These are phyloP conservation scores for Gymnopilus junonius DNA, from an alignment of 768 basidiomycete genomes.

Conservation along the genomic window DNA sequence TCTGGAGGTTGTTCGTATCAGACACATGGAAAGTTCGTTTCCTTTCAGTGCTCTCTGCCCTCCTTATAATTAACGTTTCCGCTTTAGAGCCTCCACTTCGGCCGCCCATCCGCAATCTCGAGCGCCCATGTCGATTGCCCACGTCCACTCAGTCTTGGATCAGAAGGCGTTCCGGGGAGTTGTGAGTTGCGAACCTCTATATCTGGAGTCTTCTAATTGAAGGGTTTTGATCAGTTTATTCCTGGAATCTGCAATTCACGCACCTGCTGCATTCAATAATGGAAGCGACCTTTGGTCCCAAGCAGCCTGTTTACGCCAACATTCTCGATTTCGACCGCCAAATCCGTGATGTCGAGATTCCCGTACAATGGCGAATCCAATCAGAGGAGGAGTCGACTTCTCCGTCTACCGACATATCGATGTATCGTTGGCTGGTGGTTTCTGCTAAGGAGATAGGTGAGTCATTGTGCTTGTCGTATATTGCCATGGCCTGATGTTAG, in stretches of 20 bases:
- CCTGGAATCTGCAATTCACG: conserved; percentile 61
- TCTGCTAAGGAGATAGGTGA: conserved; percentile 54
- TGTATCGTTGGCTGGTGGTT: conserved; percentile 50
- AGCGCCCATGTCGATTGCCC: conserved; percentile 58
- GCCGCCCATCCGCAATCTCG: conserved; percentile 61
- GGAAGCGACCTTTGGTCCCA: conserved; percentile 54
- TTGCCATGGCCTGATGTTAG: background rate
- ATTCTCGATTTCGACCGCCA: conserved; percentile 64
- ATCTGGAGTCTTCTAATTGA: background rate
- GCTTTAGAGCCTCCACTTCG: conserved; percentile 61
- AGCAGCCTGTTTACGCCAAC: conserved; percentile 51
- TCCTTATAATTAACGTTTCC: background rate
- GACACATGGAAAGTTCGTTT: conserved; percentile 63
- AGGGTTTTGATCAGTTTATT: conserved; percentile 43
- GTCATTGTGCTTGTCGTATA: background rate
- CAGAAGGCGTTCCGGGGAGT: conserved; percentile 1
- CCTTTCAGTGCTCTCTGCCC: background rate
- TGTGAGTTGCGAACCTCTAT: conserved; percentile 3
- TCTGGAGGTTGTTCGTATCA: conserved; percentile 70
- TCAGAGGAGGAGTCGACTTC: conserved; percentile 23
- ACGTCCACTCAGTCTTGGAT: conserved; percentile 35
- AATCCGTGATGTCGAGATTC: conserved; percentile 63
- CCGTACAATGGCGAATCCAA: conserved; percentile 46
- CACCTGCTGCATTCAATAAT: conserved; percentile 55
- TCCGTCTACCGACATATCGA: conserved; percentile 26